Base-by-base conservation (phyloP, 768 basidiomycete genomes). In the Brasilioporus rufonigricans region DNA sequence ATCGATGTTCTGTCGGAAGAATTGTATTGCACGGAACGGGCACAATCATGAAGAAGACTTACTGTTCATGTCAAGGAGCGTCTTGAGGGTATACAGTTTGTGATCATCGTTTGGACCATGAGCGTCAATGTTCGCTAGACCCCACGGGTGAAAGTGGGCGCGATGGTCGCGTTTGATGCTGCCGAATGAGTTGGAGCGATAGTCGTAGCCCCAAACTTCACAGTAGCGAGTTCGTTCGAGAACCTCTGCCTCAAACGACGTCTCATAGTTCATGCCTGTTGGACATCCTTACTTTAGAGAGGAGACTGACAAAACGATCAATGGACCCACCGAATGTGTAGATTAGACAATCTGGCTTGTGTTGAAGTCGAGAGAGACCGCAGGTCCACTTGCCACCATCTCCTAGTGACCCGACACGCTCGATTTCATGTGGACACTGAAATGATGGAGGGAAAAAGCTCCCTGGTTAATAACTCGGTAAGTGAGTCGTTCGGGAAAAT, bases 361-460 rank as follows among this genome's bases (percentile, higher is more conserved):
- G 71, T 49, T 72, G 71, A 6, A 87, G 68, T 4, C 80, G 74
- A 23, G 80, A 80, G 24, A 86, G 62, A 2, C 86, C 86, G 61
- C 86, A 87, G 16, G 84, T 75, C 82, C 83, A 87, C 69, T 87
- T 87, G 14, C 86, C 85, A 14, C 86, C 85, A 63, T 86, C 85
- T 18, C 84, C 84, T 10, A 87, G 69, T 14, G 77, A 73, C 38
- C 77, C 77, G 48, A 78, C 53, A 21, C 77, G 76, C 56, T 78
- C 72, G 13, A 72, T 47, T 48, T 74, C 69, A 55, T 78, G 76
- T 21, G 78, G 77, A 61, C 78, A 78, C 29, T 71, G 66, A 55
- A 75, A 80, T 1, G 75, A 61, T 0, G 78, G 70, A 19, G 72
- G 69, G 48, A 79, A 79, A 55, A 80, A 80, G 58, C 78, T 79